Evolutionary conservation across 2,329 filamentous ascomycete genomes (phyloP).

Genomic region (Claviceps paspali): DNA sequence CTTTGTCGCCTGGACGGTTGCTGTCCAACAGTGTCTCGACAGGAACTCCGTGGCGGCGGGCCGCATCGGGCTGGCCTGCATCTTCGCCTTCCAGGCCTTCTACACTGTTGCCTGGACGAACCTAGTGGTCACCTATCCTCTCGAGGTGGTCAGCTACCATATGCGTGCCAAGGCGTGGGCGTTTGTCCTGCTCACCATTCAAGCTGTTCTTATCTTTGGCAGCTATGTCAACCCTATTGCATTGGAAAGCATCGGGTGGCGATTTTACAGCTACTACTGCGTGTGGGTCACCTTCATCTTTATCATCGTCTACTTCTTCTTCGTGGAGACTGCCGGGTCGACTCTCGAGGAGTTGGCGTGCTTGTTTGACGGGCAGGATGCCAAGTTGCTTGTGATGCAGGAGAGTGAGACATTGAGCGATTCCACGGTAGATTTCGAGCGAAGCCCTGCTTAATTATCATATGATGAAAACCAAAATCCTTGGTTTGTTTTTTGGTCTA

Average conservation of each 20-base stretch:
- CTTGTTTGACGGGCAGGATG: constrained; percentile 16
- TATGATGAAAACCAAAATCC: too few species aligned
- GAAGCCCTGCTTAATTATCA: too few species aligned
- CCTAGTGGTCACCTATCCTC: constrained; percentile 26
- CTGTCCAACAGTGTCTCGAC: constrained; percentile 22
- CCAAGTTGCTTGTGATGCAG: constrained; percentile 12
- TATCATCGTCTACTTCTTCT: constrained; percentile 24
- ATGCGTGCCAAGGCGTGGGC: constrained; percentile 27
- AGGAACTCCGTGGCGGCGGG: constrained; percentile 16
- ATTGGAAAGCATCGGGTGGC: constrained; percentile 23
- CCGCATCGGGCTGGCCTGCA: constrained; percentile 23
- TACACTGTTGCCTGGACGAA: constrained; percentile 29
- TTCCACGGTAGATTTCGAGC: too few species aligned
- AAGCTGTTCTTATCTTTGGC: constrained; percentile 22
- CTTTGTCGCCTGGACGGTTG: constrained; percentile 25
- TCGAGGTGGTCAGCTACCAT: constrained; percentile 25
- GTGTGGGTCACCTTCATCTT: constrained; percentile 23
- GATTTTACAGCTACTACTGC: constrained; percentile 26
- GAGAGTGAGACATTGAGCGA: constrained; percentile 8
- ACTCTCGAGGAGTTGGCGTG: constrained; percentile 21
- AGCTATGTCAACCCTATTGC: constrained; percentile 25
- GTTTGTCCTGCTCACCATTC: constrained; percentile 24
- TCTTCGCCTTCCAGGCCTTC: constrained; percentile 26
- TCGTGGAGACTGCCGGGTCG: constrained; percentile 22
- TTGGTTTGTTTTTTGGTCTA: too few species aligned